These are phyloP conservation scores for Bolboschoenus planiculmis DNA, from an alignment of 176 grass and related monocot species.

Conservation along the genomic window DNA sequence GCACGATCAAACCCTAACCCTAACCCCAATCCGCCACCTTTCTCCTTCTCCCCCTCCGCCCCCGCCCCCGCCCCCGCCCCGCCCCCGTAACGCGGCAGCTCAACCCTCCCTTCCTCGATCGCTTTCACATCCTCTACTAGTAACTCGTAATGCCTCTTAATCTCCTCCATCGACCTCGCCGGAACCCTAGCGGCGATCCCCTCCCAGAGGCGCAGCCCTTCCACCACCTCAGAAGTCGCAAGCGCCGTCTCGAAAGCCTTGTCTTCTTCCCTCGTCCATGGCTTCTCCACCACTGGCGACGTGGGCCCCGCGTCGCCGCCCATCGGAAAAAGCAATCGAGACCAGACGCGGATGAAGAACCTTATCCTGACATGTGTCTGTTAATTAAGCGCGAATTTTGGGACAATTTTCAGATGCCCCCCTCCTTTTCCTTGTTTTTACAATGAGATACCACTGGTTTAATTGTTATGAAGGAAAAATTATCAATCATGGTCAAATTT, in stretches of 20 bases:
- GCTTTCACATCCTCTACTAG: slow-evolving; percentile 73
- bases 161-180: slow-evolving; percentile 57
- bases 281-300: slow-evolving; percentile 1
- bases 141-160: slow-evolving; percentile 66
- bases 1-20: slow-evolving; percentile 24
- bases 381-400: slow-evolving; percentile 23
- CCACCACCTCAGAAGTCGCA: slow-evolving; percentile 27
- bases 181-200: slow-evolving; percentile 47
- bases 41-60: slow-evolving; percentile 41
- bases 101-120: slow-evolving; percentile 72
- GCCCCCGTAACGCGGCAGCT: slow-evolving; percentile 45
- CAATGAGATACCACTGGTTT: no score
- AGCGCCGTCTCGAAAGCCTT: slow-evolving; percentile 95
- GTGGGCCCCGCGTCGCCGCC: slow-evolving; percentile 12
- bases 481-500: no score
- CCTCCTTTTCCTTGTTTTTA: background rate
- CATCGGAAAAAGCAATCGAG: slow-evolving; percentile 23
- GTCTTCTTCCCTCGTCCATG: slow-evolving; percentile 76
- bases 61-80: slow-evolving; percentile 47
- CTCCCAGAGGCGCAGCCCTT: slow-evolving; percentile 26
- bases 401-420: background rate
- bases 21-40: slow-evolving; percentile 30
- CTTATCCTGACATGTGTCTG: slow-evolving; percentile 17
- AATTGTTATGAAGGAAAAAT: no score
- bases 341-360: background rate